A percentile compares a stretch with the other conserved stretches of the same genome.
Conservation (phyloP, 1,284 basidiomycete genomes). For the Porodaedalea pini region DNA sequence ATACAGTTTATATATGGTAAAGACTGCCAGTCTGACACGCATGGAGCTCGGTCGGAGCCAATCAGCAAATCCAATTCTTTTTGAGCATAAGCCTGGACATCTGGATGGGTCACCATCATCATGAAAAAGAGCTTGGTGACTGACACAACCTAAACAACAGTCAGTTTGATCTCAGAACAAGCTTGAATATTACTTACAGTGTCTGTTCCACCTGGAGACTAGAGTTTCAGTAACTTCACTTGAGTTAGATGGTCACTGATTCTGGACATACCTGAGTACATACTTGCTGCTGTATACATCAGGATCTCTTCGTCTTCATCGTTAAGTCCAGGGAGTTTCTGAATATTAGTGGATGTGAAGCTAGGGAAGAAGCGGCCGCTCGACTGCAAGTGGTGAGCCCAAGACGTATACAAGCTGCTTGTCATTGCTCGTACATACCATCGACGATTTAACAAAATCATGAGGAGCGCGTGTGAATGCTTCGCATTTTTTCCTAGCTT, state of each 20-base stretch:
- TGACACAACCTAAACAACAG: constrained; percentile 9
- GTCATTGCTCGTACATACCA: neutral
- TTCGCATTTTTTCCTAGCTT: constrained; percentile 41
- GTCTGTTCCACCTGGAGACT: constrained; percentile 38
- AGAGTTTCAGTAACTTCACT: no score
- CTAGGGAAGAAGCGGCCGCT: neutral
- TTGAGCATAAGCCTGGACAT: constrained; percentile 40
- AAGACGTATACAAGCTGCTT: neutral
- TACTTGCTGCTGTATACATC: constrained; percentile 40
- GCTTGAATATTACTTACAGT: constrained; percentile 31
- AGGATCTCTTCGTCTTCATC: constrained; percentile 35
- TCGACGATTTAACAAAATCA: neutral
- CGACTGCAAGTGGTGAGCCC: neutral
- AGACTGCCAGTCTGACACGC: constrained; percentile 24
- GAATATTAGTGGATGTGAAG: neutral
- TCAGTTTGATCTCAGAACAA: neutral
- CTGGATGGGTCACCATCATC: constrained; percentile 35
- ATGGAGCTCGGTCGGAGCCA: constrained; percentile 12
- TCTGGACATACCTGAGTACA: constrained; percentile 30
- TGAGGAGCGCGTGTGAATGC: neutral
- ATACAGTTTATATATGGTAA: constrained; percentile 23
- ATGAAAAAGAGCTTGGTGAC: constrained; percentile 15
- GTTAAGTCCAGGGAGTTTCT: neutral
- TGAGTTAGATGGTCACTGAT: no score
- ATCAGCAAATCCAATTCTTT: constrained; percentile 38